phyloP scores from a whole-genome alignment of 306 rosid genomes.

The Citrullus amarus region DNA sequence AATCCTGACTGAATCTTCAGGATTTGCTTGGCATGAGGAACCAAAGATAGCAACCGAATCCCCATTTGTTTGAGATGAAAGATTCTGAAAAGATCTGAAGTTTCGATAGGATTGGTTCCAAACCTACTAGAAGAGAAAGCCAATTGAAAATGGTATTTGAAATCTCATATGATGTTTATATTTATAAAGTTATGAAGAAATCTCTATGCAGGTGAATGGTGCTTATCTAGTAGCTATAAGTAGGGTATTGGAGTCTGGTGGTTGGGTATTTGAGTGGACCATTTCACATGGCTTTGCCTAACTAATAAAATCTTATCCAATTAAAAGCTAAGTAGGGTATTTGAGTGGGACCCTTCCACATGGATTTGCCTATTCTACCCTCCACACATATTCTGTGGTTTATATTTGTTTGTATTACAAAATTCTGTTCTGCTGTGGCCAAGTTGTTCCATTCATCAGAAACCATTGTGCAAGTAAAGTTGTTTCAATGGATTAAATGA shows the following conservation, averaged over 20 bases:
- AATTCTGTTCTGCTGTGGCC: background rate
- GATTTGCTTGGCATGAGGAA: background rate
- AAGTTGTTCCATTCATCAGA: background rate
- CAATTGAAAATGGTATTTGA: background rate
- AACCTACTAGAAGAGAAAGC: background rate
- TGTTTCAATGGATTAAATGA: background rate
- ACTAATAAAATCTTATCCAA: background rate
- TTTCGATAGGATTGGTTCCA: background rate
- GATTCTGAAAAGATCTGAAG: background rate
- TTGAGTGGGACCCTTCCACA: background rate
- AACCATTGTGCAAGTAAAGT: background rate
- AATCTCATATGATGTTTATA: conserved; percentile 1
- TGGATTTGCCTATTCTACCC: background rate
- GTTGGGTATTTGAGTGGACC: background rate
- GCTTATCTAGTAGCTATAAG: background rate
- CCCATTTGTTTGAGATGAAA: conserved; percentile 1
- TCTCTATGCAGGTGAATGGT: background rate
- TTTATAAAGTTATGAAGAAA: background rate
- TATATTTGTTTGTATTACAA: background rate
- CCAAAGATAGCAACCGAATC: background rate
- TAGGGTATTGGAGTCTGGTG: background rate
- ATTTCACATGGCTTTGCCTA: conserved; percentile 1
- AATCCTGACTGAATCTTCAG: background rate
- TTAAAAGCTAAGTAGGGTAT: background rate
- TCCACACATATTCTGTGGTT: background rate